Percentiles rank a stretch among this genome's conserved stretches.
These are phyloP conservation scores for Sphagnum fallax DNA, from an alignment of 228 moss, liverwort and hornwort species.

Conservation along the genomic window DNA sequence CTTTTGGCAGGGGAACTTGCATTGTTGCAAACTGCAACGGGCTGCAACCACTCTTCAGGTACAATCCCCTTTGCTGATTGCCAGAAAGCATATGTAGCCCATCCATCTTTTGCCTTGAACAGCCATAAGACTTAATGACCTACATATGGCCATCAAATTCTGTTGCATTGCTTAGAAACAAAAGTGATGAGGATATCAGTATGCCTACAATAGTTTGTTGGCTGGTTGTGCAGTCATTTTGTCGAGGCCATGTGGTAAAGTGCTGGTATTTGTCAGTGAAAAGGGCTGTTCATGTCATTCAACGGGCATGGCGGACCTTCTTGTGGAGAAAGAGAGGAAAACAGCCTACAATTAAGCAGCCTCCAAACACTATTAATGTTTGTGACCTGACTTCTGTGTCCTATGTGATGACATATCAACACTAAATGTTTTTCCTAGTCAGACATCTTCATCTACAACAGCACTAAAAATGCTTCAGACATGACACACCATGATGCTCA, in stretches of 20 bases:
- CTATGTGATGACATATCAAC: no score
- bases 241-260: slow-evolving; percentile 15
- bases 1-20: slow-evolving; percentile 11
- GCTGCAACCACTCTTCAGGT: slow-evolving; percentile 12
- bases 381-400: not conserved
- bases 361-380: slow-evolving; percentile 41
- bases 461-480: no score
- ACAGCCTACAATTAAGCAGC: slow-evolving; percentile 6
- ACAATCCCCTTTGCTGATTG: not conserved
- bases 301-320: slow-evolving; percentile 37
- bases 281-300: slow-evolving; percentile 41
- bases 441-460: no score
- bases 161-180: no score
- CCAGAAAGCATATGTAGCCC: no score
- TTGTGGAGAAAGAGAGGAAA: slow-evolving; percentile 19
- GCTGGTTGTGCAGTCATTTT: not conserved
- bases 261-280: slow-evolving; percentile 31
- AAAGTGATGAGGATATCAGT: no score
- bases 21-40: slow-evolving; percentile 15
- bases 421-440: no score
- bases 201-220: no score
- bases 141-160: no score
- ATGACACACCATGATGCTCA: no score
- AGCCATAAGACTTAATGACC: no score
- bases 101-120: no score